Conservation (phyloP, 331 rosid genomes). For the Quercus tomentella region DNA sequence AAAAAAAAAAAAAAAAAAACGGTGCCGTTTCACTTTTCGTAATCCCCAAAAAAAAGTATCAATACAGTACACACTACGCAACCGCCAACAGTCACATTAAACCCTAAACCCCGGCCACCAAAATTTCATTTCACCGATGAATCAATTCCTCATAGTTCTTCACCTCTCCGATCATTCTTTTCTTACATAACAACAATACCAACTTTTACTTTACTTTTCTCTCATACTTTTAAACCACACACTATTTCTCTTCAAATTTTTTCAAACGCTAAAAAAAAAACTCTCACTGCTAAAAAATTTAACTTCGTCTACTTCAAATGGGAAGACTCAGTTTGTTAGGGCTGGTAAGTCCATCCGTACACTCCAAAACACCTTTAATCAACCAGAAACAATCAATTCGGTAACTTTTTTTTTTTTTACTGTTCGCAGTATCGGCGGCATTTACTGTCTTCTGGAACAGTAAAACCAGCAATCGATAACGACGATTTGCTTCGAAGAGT, state of each 20-base stretch:
- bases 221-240: not conserved
- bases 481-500: conserved; percentile 22
- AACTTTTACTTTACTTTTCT: not conserved
- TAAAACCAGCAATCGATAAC: conserved; percentile 28
- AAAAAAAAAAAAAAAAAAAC: not conserved
- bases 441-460: conserved; percentile 40
- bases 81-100: not conserved
- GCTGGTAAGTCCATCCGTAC: conserved; percentile 45
- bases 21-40: not conserved
- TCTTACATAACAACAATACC: not conserved
- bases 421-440: conserved; percentile 60
- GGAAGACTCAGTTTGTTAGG: conserved; percentile 50
- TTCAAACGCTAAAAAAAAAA: not conserved
- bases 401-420: not conserved
- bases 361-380: not conserved
- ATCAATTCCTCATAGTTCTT: not conserved
- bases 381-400: not conserved
- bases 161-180: conserved; percentile 8
- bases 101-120: conserved; percentile 27
- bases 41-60: not conserved
- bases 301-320: conserved; percentile 29
- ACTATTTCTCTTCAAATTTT: not conserved
- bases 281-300: not conserved
- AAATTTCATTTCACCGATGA: conserved; percentile 1
- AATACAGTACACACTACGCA: not conserved